These are phyloP conservation scores for Ceriops tagal DNA, from an alignment of 345 rosid species.

Conservation along the genomic window DNA sequence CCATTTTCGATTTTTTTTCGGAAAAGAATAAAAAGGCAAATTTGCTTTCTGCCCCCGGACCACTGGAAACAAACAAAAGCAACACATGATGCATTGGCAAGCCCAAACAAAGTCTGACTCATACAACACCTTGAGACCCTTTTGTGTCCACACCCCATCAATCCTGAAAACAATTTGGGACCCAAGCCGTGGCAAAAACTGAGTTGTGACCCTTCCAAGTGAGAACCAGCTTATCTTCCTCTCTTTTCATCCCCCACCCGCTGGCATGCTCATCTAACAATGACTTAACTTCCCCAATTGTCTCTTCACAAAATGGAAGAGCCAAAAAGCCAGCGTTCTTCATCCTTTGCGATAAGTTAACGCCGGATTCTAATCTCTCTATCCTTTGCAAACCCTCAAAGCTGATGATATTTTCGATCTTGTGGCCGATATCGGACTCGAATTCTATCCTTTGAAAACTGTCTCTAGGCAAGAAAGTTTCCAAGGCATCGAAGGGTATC, in stretches of 20 bases:
- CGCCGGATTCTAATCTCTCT: constrained; percentile 52
- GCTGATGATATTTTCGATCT: constrained; percentile 52
- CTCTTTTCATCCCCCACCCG: constrained; percentile 78
- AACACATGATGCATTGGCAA: neutral
- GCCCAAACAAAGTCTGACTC: neutral
- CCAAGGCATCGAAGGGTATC: constrained; percentile 74
- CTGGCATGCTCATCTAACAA: constrained; percentile 64
- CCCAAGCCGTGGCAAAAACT: constrained; percentile 64
- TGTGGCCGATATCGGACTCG: constrained; percentile 60
- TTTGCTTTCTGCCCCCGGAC: constrained; percentile 13
- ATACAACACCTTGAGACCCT: constrained; percentile 5
- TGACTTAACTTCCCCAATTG: constrained; percentile 42
- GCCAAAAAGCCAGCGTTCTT: constrained; percentile 38
- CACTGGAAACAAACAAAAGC: neutral
- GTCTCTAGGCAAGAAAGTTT: constrained; percentile 63
- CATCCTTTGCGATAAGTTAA: constrained; percentile 46
- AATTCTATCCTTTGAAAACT: constrained; percentile 56
- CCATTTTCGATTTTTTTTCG: constrained; percentile 25
- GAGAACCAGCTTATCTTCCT: constrained; percentile 57
- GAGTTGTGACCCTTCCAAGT: constrained; percentile 84
- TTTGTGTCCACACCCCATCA: constrained; percentile 5
- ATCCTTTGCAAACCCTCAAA: constrained; percentile 49
- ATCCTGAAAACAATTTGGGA: constrained; percentile 33
- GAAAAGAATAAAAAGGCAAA: constrained; percentile 18
- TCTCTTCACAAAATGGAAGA: constrained; percentile 54